Evolutionary conservation across 129 eudicot genomes (phyloP).

Genomic region (Dittrichia graveolens): DNA sequence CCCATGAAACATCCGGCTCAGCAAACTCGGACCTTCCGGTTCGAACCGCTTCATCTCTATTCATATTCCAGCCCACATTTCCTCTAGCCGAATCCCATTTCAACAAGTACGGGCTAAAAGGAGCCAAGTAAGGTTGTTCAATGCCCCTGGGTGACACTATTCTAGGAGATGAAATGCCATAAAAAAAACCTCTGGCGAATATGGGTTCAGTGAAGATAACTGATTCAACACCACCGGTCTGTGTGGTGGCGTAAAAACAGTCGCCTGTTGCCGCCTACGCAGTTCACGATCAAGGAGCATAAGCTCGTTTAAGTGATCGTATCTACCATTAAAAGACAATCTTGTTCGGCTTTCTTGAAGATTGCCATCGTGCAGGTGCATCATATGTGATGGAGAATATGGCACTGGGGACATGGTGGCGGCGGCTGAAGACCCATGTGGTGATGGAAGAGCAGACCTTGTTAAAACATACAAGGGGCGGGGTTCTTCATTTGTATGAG

Average conservation of each 20-base stretch:
- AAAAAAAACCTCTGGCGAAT: slow-evolving; percentile 37
- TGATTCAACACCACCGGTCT: slow-evolving; percentile 24
- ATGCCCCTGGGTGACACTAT: slow-evolving; percentile 37
- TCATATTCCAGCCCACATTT: slow-evolving; percentile 41
- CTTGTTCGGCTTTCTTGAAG: slow-evolving; percentile 40
- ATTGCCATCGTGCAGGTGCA: slow-evolving; percentile 46
- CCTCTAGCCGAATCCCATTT: slow-evolving; percentile 45
- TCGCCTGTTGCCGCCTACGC: slow-evolving; percentile 30
- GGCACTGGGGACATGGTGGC: slow-evolving; percentile 16
- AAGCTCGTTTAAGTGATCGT: neutral
- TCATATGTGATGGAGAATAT: slow-evolving; percentile 32
- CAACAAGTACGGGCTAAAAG: slow-evolving; percentile 38
- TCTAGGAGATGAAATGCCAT: slow-evolving; percentile 34
- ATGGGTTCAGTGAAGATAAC: slow-evolving; percentile 27
- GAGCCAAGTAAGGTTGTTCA: slow-evolving; percentile 35
- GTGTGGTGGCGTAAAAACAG: slow-evolving; percentile 37
- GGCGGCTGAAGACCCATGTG: slow-evolving; percentile 13
- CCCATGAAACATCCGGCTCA: slow-evolving; percentile 57
- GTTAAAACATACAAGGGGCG: slow-evolving; percentile 34
- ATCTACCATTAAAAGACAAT: slow-evolving; percentile 44
- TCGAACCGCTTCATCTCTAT: slow-evolving; percentile 38
- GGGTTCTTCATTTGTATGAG: slow-evolving; percentile 44
- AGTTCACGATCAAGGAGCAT: slow-evolving; percentile 38
- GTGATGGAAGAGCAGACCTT: slow-evolving; percentile 41
- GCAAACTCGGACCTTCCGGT: slow-evolving; percentile 23